A percentile compares a stretch with the other conserved stretches of the same genome.
These are phyloP conservation scores for Papiliotrema nemorosa DNA, from an alignment of 1,284 basidiomycete genomes.

Conservation along the genomic window DNA sequence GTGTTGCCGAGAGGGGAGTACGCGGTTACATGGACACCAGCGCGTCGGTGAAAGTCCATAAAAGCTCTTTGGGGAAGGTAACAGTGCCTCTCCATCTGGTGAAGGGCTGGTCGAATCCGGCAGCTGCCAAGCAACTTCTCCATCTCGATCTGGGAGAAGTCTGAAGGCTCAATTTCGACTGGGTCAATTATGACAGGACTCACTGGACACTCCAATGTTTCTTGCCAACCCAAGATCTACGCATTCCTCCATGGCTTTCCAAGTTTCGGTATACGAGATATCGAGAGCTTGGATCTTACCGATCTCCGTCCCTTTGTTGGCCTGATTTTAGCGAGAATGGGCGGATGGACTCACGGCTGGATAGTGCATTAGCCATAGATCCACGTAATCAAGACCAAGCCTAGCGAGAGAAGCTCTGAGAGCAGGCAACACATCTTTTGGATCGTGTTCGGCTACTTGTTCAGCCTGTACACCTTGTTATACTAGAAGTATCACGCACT, in stretches of 20 bases:
- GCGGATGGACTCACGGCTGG: constrained; percentile 6
- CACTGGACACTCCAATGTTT: constrained; percentile 23
- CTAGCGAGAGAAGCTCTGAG: constrained; percentile 53
- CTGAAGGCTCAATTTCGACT: background rate
- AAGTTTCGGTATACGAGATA: constrained; percentile 20
- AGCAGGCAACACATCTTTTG: constrained; percentile 15
- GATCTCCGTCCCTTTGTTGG: constrained; percentile 8
- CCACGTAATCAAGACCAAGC: constrained; percentile 67
- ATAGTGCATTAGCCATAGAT: constrained; percentile 70
- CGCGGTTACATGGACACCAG: constrained; percentile 66
- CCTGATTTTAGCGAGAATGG: background rate
- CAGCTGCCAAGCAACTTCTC: constrained; percentile 11
- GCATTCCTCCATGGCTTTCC: constrained; percentile 29
- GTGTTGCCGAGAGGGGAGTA: constrained; percentile 76
- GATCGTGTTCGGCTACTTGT: constrained; percentile 14
- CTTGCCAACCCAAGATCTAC: constrained; percentile 12
- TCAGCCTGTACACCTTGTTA: background rate
- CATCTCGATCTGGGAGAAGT: constrained; percentile 18
- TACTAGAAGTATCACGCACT: background rate
- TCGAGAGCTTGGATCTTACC: constrained; percentile 14
- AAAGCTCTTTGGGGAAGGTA: constrained; percentile 75
- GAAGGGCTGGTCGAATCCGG: constrained; percentile 56
- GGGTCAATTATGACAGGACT: background rate
- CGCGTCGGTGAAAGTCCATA: constrained; percentile 51
- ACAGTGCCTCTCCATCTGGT: constrained; percentile 69